Conservation (phyloP, 306 rosid genomes). For the Notholithocarpus densiflorus region DNA sequence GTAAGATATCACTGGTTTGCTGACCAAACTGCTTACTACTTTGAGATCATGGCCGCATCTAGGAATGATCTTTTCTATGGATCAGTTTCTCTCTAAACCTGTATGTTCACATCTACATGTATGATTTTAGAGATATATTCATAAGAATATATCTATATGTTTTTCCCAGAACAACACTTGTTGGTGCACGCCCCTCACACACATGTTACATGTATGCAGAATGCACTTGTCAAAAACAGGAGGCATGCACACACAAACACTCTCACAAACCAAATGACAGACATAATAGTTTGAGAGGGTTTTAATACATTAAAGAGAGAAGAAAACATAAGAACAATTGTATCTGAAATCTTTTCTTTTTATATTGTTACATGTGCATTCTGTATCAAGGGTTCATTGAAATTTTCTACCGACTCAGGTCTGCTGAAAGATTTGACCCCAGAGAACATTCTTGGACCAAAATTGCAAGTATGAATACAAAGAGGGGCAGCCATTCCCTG, state of each 20-base stretch:
- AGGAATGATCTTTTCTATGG: constrained; percentile 3
- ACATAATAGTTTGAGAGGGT: background rate
- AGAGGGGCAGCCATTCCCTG: constrained; percentile 47
- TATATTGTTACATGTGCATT: background rate
- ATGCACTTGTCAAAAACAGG: background rate
- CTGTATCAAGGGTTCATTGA: background rate
- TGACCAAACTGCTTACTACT: no score
- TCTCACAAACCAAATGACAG: background rate
- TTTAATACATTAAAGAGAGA: background rate
- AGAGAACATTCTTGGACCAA: constrained; percentile 77
- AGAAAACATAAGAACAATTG: background rate
- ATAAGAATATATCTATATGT: background rate
- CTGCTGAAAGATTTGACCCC: constrained; percentile 82
- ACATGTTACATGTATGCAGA: background rate
- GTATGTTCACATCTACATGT: background rate
- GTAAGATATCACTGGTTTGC: constrained; percentile 39
- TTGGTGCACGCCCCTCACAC: background rate
- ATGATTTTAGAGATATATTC: background rate
- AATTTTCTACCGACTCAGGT: constrained; percentile 34
- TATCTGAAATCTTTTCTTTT: background rate
- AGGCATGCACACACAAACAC: background rate
- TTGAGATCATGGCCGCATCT: no score
- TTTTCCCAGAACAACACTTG: background rate
- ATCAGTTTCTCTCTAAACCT: background rate
- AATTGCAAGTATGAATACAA: constrained; percentile 43